Evolutionary conservation across 1,139 yeast genomes (phyloP).

Genomic region (Protomyces gravidus): DNA sequence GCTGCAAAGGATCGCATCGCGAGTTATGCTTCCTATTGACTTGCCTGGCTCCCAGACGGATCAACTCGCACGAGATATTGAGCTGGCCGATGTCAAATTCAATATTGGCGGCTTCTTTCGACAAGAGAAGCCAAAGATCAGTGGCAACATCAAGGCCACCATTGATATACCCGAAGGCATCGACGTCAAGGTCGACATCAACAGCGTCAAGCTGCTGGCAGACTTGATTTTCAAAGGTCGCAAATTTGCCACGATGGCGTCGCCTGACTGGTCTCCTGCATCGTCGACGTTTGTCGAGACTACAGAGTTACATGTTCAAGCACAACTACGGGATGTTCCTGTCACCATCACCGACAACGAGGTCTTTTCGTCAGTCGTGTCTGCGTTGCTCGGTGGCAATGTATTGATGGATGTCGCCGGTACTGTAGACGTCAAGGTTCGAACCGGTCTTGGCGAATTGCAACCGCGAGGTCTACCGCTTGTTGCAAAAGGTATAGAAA

Average conservation of each 20-base stretch:
- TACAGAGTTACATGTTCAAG: slow-evolving; percentile 6
- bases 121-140: slow-evolving; percentile 21
- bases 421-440: slow-evolving; percentile 7
- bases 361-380: slow-evolving; percentile 16
- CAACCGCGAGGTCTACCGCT: slow-evolving; percentile 19
- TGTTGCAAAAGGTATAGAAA: slow-evolving; percentile 18
- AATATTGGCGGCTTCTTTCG: slow-evolving; percentile 14
- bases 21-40: slow-evolving; percentile 6
- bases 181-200: slow-evolving; percentile 15
- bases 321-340: slow-evolving; percentile 14
- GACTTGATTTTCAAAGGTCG: slow-evolving; percentile 8
- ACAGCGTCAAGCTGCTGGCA: slow-evolving; percentile 15
- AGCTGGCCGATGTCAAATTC: slow-evolving; percentile 23
- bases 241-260: slow-evolving; percentile 16
- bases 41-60: slow-evolving; percentile 16
- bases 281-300: slow-evolving; percentile 2
- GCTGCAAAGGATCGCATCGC: slow-evolving; percentile 1
- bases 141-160: slow-evolving; percentile 15
- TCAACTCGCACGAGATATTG: slow-evolving; percentile 21
- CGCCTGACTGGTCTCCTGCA: slow-evolving; percentile 26
- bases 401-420: slow-evolving; percentile 19
- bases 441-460: slow-evolving; percentile 10
- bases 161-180: slow-evolving; percentile 17
- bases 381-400: slow-evolving; percentile 10
- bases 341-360: slow-evolving; percentile 24